Percentiles rank a stretch among this genome's conserved stretches.
Evolutionary conservation across 176 grass and related monocot genomes (phyloP).

Genomic region (Leersia perrieri): DNA sequence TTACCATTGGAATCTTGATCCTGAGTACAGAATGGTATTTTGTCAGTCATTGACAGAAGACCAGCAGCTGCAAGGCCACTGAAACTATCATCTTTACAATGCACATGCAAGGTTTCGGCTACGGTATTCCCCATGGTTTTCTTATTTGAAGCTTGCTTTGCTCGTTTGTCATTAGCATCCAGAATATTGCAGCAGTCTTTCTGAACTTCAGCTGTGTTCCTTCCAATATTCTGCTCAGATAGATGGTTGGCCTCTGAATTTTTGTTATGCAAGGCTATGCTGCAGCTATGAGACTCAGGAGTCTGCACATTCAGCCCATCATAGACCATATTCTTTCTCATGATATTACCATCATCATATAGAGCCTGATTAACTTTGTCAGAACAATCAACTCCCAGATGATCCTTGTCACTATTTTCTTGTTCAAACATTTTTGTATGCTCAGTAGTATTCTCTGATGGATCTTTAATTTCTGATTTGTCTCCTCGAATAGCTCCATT

Average conservation of each 20-base stretch:
- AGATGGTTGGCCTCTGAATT: slow-evolving; percentile 16
- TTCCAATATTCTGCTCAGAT: slow-evolving; percentile 13
- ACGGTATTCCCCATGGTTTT: neutral
- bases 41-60: neutral
- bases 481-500: slow-evolving; percentile 18
- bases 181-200: neutral
- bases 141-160: slow-evolving; percentile 6
- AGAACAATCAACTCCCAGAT: neutral
- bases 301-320: neutral
- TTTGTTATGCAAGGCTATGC: slow-evolving; percentile 23
- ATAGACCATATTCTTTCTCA: slow-evolving; percentile 16
- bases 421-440: neutral
- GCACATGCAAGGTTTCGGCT: slow-evolving; percentile 18
- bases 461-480: slow-evolving; percentile 30
- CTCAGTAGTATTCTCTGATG: slow-evolving; percentile 1
- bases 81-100: slow-evolving; percentile 23
- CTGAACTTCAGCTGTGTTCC: slow-evolving; percentile 1
- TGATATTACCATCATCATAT: slow-evolving; percentile 11
- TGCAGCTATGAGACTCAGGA: slow-evolving; percentile 10
- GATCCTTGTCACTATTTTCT: neutral
- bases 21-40: neutral
- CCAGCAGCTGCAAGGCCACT: slow-evolving; percentile 22
- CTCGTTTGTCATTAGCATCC: neutral
- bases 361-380: slow-evolving; percentile 23
- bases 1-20: slow-evolving; percentile 25